Evolutionary conservation across 371 early-diverging fungal species (phyloP), one percentile per base, ranked within the genome.

Genomic region (Parasitella parasitica): DNA sequence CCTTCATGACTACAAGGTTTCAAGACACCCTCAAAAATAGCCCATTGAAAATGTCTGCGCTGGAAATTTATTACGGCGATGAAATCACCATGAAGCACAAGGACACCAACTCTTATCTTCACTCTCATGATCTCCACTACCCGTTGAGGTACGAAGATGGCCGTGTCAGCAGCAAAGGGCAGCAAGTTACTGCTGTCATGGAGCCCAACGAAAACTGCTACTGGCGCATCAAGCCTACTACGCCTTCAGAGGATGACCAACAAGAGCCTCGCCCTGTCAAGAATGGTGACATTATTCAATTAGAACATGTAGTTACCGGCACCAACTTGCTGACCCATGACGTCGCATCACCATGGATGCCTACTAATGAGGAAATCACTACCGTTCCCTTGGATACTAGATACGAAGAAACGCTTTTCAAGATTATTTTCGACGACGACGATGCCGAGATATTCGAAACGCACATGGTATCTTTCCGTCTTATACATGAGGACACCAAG

Each of bases 301-400:
- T 95, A 7, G 70, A 77, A 51, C 96, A 95, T 57, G 63, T 84
- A 16, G 66, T 54, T 0, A 95, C 95, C 0, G 67, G 77, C 18
- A 82, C 87, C 0, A 85, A 84, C 63, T 79, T 98, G 16, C 68
- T 95, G 55, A 95, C 98, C 2, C 98, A 98, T 72, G 99, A 98
- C 70, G 99, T 98, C 16, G 99, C 99, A 4, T 94, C 95, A 15
- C 97, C 98, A n/a, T 71, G 94, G 57, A 93, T 94, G 72, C 73
- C 92, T 9, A 98, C 99, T n/a, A 94, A 98, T 65, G 93, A 94
- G 83, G 99, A 98, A 76, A 77, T 98, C 46, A 97, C 98, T 0
- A 93, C 95, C 1, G 80, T 91, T 2, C 67, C 81, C 28, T 59
- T 76, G 26, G 74, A 78, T 8, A 69, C 67, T 0, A 75, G 84